Evolutionary conservation across 2,329 filamentous ascomycete species (phyloP).

Genomic region (Coniochaeta sp.): DNA sequence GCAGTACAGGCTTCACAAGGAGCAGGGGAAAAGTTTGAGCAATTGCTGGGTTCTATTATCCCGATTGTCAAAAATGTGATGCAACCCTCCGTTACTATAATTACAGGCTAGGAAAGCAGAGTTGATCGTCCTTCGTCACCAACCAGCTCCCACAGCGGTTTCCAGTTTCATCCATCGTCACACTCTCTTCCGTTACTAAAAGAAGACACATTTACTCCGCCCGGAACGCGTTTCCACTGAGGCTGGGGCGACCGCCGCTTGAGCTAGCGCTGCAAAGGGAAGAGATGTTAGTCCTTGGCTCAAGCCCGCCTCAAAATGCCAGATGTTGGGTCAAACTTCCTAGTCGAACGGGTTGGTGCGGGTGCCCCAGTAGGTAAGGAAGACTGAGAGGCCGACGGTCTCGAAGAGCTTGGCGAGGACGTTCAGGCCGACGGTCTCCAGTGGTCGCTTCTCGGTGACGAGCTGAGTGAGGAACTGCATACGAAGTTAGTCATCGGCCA

Average conservation of each 20-base stretch:
- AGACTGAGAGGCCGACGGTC: slow-evolving; percentile 83
- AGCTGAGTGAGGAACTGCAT: slow-evolving; percentile 75
- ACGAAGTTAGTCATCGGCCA: background rate
- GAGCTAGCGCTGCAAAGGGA: slow-evolving; percentile 10
- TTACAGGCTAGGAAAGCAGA: slow-evolving; percentile 9
- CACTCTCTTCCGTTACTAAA: background rate
- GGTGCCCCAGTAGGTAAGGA: slow-evolving; percentile 97
- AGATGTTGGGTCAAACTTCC: slow-evolving; percentile 17
- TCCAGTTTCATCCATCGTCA: background rate
- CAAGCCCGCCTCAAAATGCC: background rate
- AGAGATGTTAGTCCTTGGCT: slow-evolving; percentile 5
- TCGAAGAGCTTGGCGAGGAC: slow-evolving; percentile 80
- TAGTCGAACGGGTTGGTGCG: slow-evolving; percentile 88
- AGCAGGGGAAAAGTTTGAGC: background rate
- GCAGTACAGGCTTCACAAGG: background rate
- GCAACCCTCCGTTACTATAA: slow-evolving; percentile 10
- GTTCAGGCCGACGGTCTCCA: slow-evolving; percentile 84
- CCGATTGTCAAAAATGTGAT: slow-evolving; percentile 5
- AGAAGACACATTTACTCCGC: slow-evolving; percentile 12
- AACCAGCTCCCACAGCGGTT: background rate
- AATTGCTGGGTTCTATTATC: background rate
- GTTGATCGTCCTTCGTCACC: background rate
- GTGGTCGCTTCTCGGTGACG: slow-evolving; percentile 82
- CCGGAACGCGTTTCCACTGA: slow-evolving; percentile 17
- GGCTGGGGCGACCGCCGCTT: slow-evolving; percentile 11